Base-by-base conservation (phyloP, 1,284 basidiomycete genomes). In the Melampsora medusae region DNA sequence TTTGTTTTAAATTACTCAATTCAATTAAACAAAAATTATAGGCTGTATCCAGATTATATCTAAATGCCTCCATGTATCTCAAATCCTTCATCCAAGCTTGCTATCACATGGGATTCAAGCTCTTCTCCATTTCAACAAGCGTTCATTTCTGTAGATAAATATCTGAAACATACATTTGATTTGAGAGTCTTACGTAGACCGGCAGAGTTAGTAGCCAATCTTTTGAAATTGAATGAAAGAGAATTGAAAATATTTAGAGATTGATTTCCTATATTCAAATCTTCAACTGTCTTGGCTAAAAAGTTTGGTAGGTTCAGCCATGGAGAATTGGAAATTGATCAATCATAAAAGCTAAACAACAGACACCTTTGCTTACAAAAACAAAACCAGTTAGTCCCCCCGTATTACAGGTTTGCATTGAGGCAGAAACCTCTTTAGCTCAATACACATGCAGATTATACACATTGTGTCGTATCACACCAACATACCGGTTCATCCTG, bases 111-210 rank as follows among this genome's bases (percentile, higher is more conserved):
- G 4, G 60, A 71, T 71, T 64, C 60, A 0, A 64, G 60, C 2
- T 48, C 56, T 46, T 71, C 69, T 7, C 38, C 59, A 10, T 71
- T 71, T 22, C 64, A 71, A 50, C 69, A 71, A 46, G 69, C 69
- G 28, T 71, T 71, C 46, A 60, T 71, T 16, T 61, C 69, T 22
- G 33, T 71, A 25, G 69, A 71, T 31, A 71, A 71, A 17, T 71
- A 62, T 46, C 28, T 71, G 10, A 71, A 71, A 71, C 69, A 71
- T 42, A 42, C 69, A 7, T 71, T 71, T 25, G 69, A 71, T 62
- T 71, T 60, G 4, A 71, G 69, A 49, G 60, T 62, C 19, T 50
- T 71, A 33, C 50, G 64, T 31, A 60, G 64, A 61, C 69, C 69
- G 4, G 69, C 69, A 31, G 64, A 71, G 28, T 35, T 71, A 28